Evolutionary conservation across 768 basidiomycete genomes (phyloP).

Genomic region (Lactifluus rugatus): DNA sequence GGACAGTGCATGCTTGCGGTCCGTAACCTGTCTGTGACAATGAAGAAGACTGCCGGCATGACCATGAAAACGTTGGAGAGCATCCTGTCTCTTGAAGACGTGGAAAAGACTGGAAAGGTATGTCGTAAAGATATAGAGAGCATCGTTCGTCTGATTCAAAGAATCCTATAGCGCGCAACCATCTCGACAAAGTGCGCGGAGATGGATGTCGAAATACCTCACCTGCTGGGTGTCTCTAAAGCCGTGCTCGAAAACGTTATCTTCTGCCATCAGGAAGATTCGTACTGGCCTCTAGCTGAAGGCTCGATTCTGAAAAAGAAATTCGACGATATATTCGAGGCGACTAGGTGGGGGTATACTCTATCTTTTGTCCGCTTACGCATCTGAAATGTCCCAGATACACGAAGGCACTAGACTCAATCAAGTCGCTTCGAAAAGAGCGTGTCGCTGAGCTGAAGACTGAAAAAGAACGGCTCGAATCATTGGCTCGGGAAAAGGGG

Average conservation of each 20-base stretch:
- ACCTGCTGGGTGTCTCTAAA: constrained; percentile 89
- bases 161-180: constrained; percentile 50
- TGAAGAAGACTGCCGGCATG: constrained; percentile 80
- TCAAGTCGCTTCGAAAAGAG: constrained; percentile 86
- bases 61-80: constrained; percentile 98
- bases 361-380: not conserved
- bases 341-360: constrained; percentile 57
- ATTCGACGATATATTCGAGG: constrained; percentile 99
- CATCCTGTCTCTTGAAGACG: constrained; percentile 66
- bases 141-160: not conserved
- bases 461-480: constrained; percentile 78
- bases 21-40: constrained; percentile 83
- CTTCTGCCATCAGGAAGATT: constrained; percentile 99
- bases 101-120: constrained; percentile 69
- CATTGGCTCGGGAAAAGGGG: constrained; percentile 70
- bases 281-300: constrained; percentile 94
- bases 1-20: constrained; percentile 84
- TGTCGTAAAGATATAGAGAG: constrained; percentile 18
- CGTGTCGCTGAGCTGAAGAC: constrained; percentile 84
- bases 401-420: constrained; percentile 91
- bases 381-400: constrained; percentile 44
- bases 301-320: constrained; percentile 92
- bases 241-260: constrained; percentile 99
- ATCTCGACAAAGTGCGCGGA: constrained; percentile 98
- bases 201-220: constrained; percentile 90